These are phyloP conservation scores for Dendrobium officinale DNA, from an alignment of 106 monocot species.

Conservation along the genomic window DNA sequence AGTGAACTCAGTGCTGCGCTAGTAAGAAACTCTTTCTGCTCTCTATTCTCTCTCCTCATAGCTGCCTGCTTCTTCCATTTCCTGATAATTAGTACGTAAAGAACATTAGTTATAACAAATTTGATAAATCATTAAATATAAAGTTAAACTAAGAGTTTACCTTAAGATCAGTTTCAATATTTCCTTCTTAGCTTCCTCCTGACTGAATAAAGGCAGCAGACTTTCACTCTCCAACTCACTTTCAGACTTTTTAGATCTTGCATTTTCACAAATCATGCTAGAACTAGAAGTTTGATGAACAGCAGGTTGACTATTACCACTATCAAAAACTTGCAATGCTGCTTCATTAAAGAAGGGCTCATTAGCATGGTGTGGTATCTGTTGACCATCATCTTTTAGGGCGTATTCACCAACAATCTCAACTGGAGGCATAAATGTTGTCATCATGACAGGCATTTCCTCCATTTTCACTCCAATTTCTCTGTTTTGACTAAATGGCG, in stretches of 20 bases:
- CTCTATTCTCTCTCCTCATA: conserved; percentile 35
- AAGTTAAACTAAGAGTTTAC: conserved; percentile 20
- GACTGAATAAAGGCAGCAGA: background rate
- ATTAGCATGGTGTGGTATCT: background rate
- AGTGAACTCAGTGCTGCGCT: conserved; percentile 59
- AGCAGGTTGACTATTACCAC: conserved; percentile 6
- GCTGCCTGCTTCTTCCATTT: conserved; percentile 67
- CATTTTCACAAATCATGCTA: background rate
- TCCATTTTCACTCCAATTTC: conserved; percentile 11
- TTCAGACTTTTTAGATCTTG: conserved; percentile 1
- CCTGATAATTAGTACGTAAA: conserved; percentile 23
- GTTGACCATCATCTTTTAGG: conserved; percentile 9
- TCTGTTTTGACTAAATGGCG: conserved; percentile 1
- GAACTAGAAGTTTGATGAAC: conserved; percentile 15
- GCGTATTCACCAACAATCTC: conserved; percentile 7
- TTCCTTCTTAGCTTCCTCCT: conserved; percentile 34
- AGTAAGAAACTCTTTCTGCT: conserved; percentile 42
- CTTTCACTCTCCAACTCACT: conserved; percentile 7
- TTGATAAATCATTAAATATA: background rate
- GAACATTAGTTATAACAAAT: background rate
- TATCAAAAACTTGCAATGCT: conserved; percentile 1
- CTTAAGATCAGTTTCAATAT: conserved; percentile 61
- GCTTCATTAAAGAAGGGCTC: conserved; percentile 3
- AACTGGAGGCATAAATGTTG: conserved; percentile 3
- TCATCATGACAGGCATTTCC: background rate